Conservation (phyloP, 495 filamentous ascomycete genomes). For the Penicillium canariense region DNA sequence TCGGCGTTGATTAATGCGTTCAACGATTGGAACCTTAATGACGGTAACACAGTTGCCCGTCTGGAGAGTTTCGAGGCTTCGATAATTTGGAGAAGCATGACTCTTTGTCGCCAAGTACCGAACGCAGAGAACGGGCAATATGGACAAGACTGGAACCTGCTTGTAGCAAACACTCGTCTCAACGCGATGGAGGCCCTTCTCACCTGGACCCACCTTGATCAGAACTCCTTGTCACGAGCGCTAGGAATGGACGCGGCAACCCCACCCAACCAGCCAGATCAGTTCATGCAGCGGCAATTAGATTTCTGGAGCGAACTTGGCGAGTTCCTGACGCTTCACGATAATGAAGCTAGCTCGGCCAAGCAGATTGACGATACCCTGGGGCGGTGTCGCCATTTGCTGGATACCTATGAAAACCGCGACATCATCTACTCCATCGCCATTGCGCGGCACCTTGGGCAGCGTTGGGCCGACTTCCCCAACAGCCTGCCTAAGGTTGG, state of each 20-base stretch:
- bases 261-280: constrained; percentile 43
- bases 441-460: constrained; percentile 70
- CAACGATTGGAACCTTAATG: constrained; percentile 40
- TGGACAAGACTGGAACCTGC: constrained; percentile 51
- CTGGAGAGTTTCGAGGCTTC: constrained; percentile 64
- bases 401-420: constrained; percentile 81
- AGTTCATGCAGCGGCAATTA: constrained; percentile 58
- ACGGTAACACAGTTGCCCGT: constrained; percentile 44
- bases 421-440: constrained; percentile 89
- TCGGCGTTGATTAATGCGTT: constrained; percentile 56
- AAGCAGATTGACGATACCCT: constrained; percentile 65
- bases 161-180: constrained; percentile 63
- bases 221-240: constrained; percentile 53
- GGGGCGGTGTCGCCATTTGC: constrained; percentile 57
- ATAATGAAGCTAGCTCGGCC: constrained; percentile 56
- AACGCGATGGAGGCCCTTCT: constrained; percentile 73
- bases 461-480: constrained; percentile 62
- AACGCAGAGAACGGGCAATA: constrained; percentile 37
- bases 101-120: constrained; percentile 44
- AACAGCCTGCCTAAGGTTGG: constrained; percentile 56
- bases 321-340: constrained; percentile 64
- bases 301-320: constrained; percentile 81
- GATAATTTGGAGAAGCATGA: constrained; percentile 68
- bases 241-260: constrained; percentile 40
- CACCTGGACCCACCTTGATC: constrained; percentile 60